A percentile compares a stretch with the other conserved stretches of the same genome.
Conservation (phyloP, 2,329 filamentous ascomycete genomes). For the Colletotrichum paranaense region DNA sequence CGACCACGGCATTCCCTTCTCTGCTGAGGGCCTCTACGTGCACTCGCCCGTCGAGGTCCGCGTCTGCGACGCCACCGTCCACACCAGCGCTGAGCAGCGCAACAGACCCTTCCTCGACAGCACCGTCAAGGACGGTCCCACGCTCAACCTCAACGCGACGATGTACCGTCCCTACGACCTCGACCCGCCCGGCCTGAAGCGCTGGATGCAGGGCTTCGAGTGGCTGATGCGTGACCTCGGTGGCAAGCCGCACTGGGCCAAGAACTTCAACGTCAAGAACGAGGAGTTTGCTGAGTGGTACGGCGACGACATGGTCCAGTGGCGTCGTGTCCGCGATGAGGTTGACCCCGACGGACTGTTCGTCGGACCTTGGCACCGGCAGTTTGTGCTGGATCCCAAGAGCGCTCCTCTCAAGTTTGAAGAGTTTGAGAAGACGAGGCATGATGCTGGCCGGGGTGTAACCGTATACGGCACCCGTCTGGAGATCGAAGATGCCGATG, state of each 20-base stretch:
- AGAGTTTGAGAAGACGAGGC: conserved; percentile 46
- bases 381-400: conserved; percentile 65
- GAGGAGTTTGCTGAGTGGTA: conserved; percentile 74
- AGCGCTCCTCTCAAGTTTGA: conserved; percentile 49
- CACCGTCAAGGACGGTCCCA: conserved; percentile 74
- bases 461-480: conserved; percentile 27
- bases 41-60: conserved; percentile 95
- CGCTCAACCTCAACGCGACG: conserved; percentile 90
- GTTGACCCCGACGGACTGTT: conserved; percentile 89
- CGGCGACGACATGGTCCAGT: conserved; percentile 72
- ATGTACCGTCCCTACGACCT: conserved; percentile 84
- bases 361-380: conserved; percentile 89
- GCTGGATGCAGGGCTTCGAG: conserved; percentile 92
- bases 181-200: conserved; percentile 79
- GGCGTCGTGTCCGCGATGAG: conserved; percentile 74
- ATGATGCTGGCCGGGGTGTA: conserved; percentile 25
- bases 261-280: conserved; percentile 79
- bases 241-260: conserved; percentile 91
- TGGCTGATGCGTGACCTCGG: conserved; percentile 90
- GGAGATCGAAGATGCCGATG: neutral
- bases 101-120: conserved; percentile 72
- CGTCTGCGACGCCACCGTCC: conserved; percentile 74
- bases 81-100: conserved; percentile 41
- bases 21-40: conserved; percentile 82
- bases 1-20: conserved; percentile 80